Evolutionary conservation across 225 moss, liverwort and hornwort genomes (phyloP).

Genomic region (Polytrichum commune): DNA sequence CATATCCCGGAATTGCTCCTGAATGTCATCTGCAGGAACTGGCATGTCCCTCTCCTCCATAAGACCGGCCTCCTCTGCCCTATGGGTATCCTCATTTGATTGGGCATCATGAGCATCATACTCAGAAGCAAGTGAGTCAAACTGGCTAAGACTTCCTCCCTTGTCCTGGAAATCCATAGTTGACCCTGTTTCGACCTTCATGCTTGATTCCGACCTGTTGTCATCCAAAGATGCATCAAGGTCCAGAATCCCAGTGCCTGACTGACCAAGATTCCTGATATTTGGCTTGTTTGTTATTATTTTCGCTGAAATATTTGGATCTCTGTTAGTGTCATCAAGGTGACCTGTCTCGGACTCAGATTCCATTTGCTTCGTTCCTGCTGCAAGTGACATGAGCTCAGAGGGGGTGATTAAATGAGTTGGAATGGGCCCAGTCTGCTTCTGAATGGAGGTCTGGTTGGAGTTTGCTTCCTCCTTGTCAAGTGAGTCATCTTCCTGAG

Average conservation of each 20-base stretch:
- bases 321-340: slow-evolving; percentile 12
- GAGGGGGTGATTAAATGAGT: slow-evolving; percentile 54
- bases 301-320: not conserved
- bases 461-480: slow-evolving; percentile 45
- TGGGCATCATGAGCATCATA: slow-evolving; percentile 7
- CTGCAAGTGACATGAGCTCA: slow-evolving; percentile 60
- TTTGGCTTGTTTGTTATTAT: not conserved
- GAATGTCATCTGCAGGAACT: slow-evolving; percentile 38
- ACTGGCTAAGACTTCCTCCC: not conserved
- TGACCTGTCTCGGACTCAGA: slow-evolving; percentile 9
- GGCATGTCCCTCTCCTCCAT: slow-evolving; percentile 45
- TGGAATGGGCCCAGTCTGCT: slow-evolving; percentile 34
- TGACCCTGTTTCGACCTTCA: slow-evolving; percentile 13
- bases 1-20: slow-evolving; percentile 40
- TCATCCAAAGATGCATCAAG: not conserved
- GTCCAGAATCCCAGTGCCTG: not conserved
- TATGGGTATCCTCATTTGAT: slow-evolving; percentile 26
- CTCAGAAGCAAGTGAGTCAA: slow-evolving; percentile 2
- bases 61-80: slow-evolving; percentile 38
- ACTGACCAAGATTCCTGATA: not conserved
- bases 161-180: slow-evolving; percentile 5
- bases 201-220: slow-evolving; percentile 9
- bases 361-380: slow-evolving; percentile 33
- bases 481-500: slow-evolving; percentile 22
- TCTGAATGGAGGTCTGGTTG: slow-evolving; percentile 27